Base-by-base conservation (phyloP, 768 basidiomycete species). In the Auriscalpium microsporum region DNA sequence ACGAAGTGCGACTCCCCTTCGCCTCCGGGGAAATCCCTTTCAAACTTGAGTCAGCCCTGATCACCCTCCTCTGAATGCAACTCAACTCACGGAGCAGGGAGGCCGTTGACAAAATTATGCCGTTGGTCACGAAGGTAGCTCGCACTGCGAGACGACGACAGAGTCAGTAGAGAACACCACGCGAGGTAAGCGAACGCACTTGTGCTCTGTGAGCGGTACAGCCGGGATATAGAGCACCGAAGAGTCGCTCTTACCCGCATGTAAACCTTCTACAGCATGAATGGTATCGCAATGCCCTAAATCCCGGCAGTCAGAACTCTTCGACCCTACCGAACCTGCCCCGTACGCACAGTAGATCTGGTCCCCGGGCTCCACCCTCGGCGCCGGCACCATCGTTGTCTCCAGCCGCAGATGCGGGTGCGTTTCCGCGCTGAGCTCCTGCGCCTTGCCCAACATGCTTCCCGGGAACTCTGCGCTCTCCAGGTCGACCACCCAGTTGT, bases 161-260 rank as follows among this genome's bases (percentile, higher is more conserved):
- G 48, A 46, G 50, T 21, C 46, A 17, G 14, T 28, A 7, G 13
- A 17, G 10, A 10, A 59, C 19, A 3, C 7, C 17, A 44, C 10
- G 42, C 8, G 0, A n/a, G 17, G 45, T 34, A 28, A 17, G 33
- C 33, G 23, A 45, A 53, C 57, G 46, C n/a, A 19, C 59, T 59
- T 87, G 59, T 73, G 71, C 1, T 79, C 77, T 2, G 85, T 88
- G 53, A 78, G 70, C 0, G 86, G 87, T 10, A 84, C 80, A 7
- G 87, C 81, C 1, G 84, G 82, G 50, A 90, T 90, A 58, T 90
- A 90, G 81, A 90, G 86, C 47, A 89, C 87, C 54, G 80, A 78
- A 23, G 83, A 85, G 60, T 83, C 82, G 44, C 63, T 71, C 1
- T 65, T 64, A 4, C 84, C 84, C 0, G 67, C 74, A 64, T 86